Evolutionary conservation across 1,284 basidiomycete species (phyloP), one percentile per base, ranked within the genome.

Genomic region (Rhodotorula sp.): DNA sequence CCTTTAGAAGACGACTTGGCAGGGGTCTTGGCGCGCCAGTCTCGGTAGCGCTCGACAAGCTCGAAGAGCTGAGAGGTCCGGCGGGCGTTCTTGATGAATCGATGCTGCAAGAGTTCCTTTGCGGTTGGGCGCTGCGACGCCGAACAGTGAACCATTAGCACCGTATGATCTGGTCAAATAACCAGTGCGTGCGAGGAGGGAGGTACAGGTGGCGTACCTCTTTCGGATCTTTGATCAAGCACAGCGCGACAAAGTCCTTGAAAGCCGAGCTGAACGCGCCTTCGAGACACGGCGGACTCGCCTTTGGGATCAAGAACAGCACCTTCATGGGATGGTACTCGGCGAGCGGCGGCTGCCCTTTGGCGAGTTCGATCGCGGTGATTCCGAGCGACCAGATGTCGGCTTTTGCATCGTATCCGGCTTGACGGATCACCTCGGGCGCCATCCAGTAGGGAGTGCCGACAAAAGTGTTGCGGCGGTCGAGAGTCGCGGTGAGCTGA

Each of bases 371-470:
- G 73, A 83, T 82, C 20, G 82, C 81, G 12, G 80, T 79, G 74
- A 84, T 84, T 39, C 83, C 83, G 26, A 84, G 77, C 1, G 81
- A 82, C 83, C 83, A 84, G 47, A 84, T 77, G 73, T 84, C 83
- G 23, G 83, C 83, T 64, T 83, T 82, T 49, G 77, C 75, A 77
- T 83, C 81, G 76, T 84, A 84, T 1, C 95, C 95, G 12, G 94
- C 91, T 83, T 99, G 97, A 46, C 92, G 88, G 79, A 99, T 99
- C 58, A 97, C 93, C 81, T 97, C 94, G 10, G 94, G 93, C 3
- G 94, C 93, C 93, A 96, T 96, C 94, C 94, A 97, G 80, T 94
- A 97, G 1, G 94, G 94, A 7, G 95, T 97, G 39, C 92, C 82
- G 69, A 97, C 93, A 79, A 97, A 96, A 0, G 94, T 97, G 80